Percentiles rank a stretch among this genome's conserved stretches.
phyloP scores from a whole-genome alignment of 768 basidiomycete genomes.

The Symmetrospora coprosmae region DNA sequence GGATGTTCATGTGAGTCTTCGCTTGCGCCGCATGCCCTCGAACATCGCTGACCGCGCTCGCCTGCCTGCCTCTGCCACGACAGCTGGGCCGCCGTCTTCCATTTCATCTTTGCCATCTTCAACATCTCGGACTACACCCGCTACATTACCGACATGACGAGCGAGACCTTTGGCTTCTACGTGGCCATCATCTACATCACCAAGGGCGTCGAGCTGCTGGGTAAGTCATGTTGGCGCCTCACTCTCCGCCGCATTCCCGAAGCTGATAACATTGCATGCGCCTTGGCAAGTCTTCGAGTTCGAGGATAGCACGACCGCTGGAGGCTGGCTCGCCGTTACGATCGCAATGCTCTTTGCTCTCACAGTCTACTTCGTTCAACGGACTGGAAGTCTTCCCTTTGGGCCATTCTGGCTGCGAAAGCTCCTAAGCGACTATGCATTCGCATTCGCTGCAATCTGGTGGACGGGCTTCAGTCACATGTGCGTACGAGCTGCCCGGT shows the following conservation, averaged over 20 bases:
- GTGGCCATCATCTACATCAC: slow-evolving; percentile 33
- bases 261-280: background rate
- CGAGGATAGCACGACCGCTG: slow-evolving; percentile 6
- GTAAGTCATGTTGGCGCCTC: background rate
- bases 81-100: slow-evolving; percentile 36
- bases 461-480: slow-evolving; percentile 33
- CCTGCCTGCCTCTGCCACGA: too few relatives aligned
- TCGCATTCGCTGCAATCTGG: slow-evolving; percentile 31
- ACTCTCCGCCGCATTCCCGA: background rate
- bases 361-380: slow-evolving; percentile 31
- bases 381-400: slow-evolving; percentile 25
- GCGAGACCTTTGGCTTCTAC: slow-evolving; percentile 32
- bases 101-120: slow-evolving; percentile 32
- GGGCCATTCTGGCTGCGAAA: slow-evolving; percentile 33
- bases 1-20: slow-evolving; percentile 28
- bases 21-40: background rate
- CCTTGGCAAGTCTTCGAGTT: slow-evolving; percentile 28
- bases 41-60: background rate
- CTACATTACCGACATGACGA: slow-evolving; percentile 35
- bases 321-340: slow-evolving; percentile 33
- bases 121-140: slow-evolving; percentile 33
- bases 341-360: slow-evolving; percentile 34
- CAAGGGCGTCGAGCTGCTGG: slow-evolving; percentile 33
- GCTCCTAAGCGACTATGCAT: slow-evolving; percentile 33
- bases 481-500: background rate